Conservation (phyloP, 208 protist species). For the Trypanosoma cruzi region DNA sequence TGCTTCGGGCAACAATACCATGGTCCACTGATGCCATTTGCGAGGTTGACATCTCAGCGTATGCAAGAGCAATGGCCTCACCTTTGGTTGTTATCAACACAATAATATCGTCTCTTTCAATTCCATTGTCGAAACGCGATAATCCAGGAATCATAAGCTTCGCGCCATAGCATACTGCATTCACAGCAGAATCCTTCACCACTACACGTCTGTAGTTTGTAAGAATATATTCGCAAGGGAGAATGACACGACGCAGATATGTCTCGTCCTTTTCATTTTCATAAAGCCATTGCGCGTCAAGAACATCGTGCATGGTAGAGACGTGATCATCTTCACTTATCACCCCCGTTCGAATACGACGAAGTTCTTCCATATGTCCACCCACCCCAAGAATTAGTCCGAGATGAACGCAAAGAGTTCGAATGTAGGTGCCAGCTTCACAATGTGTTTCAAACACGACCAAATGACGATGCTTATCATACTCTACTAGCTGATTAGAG, state of each 20-base stretch:
- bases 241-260: conserved; percentile 97
- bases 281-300: conserved; percentile 98
- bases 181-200: conserved; percentile 99
- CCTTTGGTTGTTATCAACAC: conserved; percentile 99
- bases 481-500: conserved; percentile 98
- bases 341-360: conserved; percentile 97
- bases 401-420: conserved; percentile 99
- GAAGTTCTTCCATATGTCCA: conserved; percentile 99
- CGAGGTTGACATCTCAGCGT: conserved; percentile 98
- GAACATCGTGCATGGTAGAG: conserved; percentile 99
- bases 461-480: conserved; percentile 96
- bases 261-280: conserved; percentile 98
- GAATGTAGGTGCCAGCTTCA: conserved; percentile 99
- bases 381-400: conserved; percentile 98
- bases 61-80: conserved; percentile 98
- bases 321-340: conserved; percentile 95
- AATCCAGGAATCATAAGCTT: conserved; percentile 99
- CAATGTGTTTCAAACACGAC: conserved; percentile 99
- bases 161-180: conserved; percentile 99
- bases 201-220: conserved; percentile 98
- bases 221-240: conserved; percentile 98
- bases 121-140: conserved; percentile 96
- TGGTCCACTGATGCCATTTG: conserved; percentile 97
- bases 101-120: conserved; percentile 97
- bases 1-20: conserved; percentile 98